These are phyloP conservation scores for Stephanocyclus meneghinianus DNA, from an alignment of 352 stramenopile genomes.

Conservation along the genomic window DNA sequence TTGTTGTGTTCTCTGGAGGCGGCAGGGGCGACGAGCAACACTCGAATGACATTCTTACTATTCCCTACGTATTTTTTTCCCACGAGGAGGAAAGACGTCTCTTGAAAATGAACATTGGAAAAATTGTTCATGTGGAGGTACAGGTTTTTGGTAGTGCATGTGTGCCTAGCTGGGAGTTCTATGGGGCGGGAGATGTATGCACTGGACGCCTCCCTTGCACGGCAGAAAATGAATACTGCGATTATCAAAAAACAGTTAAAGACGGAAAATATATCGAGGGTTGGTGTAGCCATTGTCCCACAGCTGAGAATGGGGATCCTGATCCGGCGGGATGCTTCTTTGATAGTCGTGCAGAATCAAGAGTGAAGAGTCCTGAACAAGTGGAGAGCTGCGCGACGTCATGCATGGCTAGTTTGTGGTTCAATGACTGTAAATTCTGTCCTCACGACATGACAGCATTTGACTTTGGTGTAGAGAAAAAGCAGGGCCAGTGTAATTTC, in stretches of 20 bases:
- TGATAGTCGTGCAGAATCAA: background rate
- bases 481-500: conserved; percentile 2
- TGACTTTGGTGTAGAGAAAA: conserved; percentile 1
- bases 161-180: background rate
- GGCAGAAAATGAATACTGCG: background rate
- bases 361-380: background rate
- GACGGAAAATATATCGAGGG: background rate
- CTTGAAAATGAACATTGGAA: background rate
- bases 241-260: background rate
- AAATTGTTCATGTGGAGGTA: background rate
- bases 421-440: conserved; percentile 14
- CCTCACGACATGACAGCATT: conserved; percentile 6
- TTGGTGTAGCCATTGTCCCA: background rate
- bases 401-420: conserved; percentile 1
- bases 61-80: background rate
- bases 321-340: background rate
- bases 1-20: background rate
- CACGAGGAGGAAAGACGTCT: background rate
- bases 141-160: background rate
- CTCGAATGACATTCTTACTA: background rate
- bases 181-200: background rate
- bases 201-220: background rate
- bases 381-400: background rate
- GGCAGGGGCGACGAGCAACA: background rate
- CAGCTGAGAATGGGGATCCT: background rate